A percentile compares a stretch with the other conserved stretches of the same genome.
These are phyloP conservation scores for Penicillium griseofulvum DNA, from an alignment of 2,329 filamentous ascomycete genomes.

Conservation along the genomic window DNA sequence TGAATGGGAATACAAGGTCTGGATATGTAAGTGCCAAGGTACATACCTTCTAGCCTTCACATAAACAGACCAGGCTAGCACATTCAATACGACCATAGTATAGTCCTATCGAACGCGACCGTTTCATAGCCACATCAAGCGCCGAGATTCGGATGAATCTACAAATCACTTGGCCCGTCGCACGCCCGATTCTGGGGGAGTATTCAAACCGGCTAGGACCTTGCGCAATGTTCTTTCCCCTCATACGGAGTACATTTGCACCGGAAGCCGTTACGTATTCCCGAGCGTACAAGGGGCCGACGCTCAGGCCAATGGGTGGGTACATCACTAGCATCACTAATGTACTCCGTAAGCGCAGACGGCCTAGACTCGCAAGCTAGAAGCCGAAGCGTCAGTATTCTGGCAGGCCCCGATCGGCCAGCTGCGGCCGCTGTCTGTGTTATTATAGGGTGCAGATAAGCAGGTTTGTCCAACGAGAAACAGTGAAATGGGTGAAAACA, in stretches of 20 bases:
- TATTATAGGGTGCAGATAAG: conserved; percentile 3
- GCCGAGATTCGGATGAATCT: conserved; percentile 19
- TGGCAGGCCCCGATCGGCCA: not conserved
- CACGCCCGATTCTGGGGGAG: conserved; percentile 9
- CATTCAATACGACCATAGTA: not conserved
- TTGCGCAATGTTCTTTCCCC: not conserved
- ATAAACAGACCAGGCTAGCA: not conserved
- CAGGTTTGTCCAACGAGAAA: not conserved
- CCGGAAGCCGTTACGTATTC: conserved; percentile 6
- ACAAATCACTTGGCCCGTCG: conserved; percentile 16
- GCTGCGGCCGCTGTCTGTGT: not conserved
- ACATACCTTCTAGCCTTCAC: not conserved
- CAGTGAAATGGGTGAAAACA: not conserved
- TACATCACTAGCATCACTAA: not conserved
- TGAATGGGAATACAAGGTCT: not conserved
- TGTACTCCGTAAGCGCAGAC: not conserved
- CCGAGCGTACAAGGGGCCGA: not conserved
- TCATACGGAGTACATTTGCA: not conserved
- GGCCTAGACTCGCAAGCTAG: not conserved
- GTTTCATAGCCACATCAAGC: conserved; percentile 7
- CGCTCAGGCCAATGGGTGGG: conserved; percentile 5
- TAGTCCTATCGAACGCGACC: not conserved
- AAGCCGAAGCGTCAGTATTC: not conserved
- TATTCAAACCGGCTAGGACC: conserved; percentile 17
- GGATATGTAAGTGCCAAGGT: not conserved